Evolutionary conservation across 805 yeast genomes (phyloP), one percentile per base, ranked within the genome.

Genomic region (Yarrowia sp.): DNA sequence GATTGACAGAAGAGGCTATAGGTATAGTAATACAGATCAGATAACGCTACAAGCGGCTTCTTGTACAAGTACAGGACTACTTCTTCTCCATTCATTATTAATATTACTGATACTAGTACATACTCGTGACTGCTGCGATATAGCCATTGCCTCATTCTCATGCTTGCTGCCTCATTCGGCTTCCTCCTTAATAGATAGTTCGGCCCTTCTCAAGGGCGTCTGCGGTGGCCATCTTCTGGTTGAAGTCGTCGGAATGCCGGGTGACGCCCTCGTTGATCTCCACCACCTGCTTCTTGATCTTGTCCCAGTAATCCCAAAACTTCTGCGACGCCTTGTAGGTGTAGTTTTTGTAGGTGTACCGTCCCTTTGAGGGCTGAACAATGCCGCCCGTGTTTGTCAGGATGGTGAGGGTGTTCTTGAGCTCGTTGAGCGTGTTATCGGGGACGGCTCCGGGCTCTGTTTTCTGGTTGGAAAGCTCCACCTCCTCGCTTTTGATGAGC

Each of bases 241-340:
- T 65, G 19, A 52, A 47, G 39, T 67, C 65, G n/a, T 44, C 44
- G 15, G 67, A 70, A 36, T 72, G 68, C 12, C 71, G 71, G 53
- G 72, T 71, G 13, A 78, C 71, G 39, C 79, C 79, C 61, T 74
- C 76, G 65, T 77, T 79, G 13, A 78, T 72, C 60, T 72, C 73
- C 53, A 78, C 71, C 33, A 75, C 72, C 55, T 60, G 71, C 20
- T 68, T 58, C 73, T 75, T 76, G 70, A 73, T 72, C 68, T 72
- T 73, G 71, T 77, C 80, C 80, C 80, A 78, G 70, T 77, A 74
- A 14, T 70, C 66, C 80, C 80, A 78, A 69, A 78, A 78, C 66
- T 70, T 75, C 49, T 72, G 64, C 39, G 80, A 77, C 24, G 72
- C 67, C 50, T 58, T 63, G 55, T 67, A 56, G 34, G 63, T 47